Conservation (phyloP, 2,329 filamentous ascomycete species). For the Aureobasidium sp. region DNA sequence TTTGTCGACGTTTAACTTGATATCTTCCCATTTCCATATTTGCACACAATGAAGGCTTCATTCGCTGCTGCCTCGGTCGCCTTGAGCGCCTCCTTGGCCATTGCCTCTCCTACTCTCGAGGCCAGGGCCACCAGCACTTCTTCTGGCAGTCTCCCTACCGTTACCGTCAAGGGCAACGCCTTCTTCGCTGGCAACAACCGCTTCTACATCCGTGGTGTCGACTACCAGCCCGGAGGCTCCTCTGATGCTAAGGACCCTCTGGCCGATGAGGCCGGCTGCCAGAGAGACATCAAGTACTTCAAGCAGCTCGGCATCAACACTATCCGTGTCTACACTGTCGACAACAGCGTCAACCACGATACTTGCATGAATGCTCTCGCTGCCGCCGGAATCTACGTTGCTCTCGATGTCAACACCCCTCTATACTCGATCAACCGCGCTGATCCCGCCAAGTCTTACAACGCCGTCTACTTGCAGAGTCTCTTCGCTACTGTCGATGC, state of each 20-base stretch:
- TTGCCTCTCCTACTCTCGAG: constrained; percentile 33
- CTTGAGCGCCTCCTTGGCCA: constrained; percentile 41
- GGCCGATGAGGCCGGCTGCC: constrained; percentile 61
- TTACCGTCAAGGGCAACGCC: constrained; percentile 58
- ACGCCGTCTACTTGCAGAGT: constrained; percentile 74
- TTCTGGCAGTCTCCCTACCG: constrained; percentile 42
- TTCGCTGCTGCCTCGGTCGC: constrained; percentile 30
- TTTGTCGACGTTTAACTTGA: not conserved
- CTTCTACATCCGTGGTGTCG: constrained; percentile 56
- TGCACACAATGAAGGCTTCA: constrained; percentile 47
- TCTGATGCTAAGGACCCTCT: constrained; percentile 66
- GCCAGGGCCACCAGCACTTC: constrained; percentile 33
- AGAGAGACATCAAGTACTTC: constrained; percentile 75
- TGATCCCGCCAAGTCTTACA: constrained; percentile 71
- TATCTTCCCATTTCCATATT: not conserved
- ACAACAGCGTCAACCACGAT: constrained; percentile 76
- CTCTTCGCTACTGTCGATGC: constrained; percentile 84
- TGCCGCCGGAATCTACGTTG: constrained; percentile 84
- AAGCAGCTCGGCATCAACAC: constrained; percentile 83
- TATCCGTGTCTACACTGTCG: constrained; percentile 84
- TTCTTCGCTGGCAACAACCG: constrained; percentile 58
- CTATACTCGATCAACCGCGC: constrained; percentile 79
- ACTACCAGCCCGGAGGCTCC: constrained; percentile 50
- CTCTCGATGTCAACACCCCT: constrained; percentile 87
- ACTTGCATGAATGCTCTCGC: constrained; percentile 76